Percentiles rank a stretch among this genome's conserved stretches.
phyloP scores from a whole-genome alignment of 352 stramenopile genomes.

The Phytophthora foliorum region DNA sequence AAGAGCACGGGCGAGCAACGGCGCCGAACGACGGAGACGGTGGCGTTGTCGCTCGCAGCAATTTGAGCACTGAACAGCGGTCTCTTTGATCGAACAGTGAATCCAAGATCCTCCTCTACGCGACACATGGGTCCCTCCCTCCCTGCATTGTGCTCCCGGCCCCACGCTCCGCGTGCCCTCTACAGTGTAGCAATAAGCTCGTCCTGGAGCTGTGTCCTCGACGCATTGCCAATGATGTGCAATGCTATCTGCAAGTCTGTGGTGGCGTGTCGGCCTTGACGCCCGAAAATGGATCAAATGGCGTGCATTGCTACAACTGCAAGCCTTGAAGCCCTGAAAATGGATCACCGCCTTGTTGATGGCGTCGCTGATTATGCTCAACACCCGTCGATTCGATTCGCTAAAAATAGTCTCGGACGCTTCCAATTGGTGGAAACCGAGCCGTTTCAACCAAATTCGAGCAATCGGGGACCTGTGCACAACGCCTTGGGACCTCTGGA shows the following conservation, averaged over 20 bases:
- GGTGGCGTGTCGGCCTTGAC: too few relatives aligned
- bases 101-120: not conserved
- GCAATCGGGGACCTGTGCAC: not conserved
- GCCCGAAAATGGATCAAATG: too few relatives aligned
- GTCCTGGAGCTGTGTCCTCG: too few relatives aligned
- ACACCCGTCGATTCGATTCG: slow-evolving; percentile 11
- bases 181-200: too few relatives aligned
- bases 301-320: too few relatives aligned
- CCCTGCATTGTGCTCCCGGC: too few relatives aligned
- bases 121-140: too few relatives aligned
- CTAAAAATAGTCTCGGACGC: not conserved
- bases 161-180: too few relatives aligned
- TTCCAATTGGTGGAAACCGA: slow-evolving; percentile 19
- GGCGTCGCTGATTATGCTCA: slow-evolving; percentile 18
- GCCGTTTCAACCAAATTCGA: slow-evolving; percentile 22
- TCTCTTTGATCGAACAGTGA: not conserved
- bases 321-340: too few relatives aligned
- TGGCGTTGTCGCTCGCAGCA: not conserved
- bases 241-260: too few relatives aligned
- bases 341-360: slow-evolving; percentile 11
- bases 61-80: not conserved
- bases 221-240: too few relatives aligned
- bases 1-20: slow-evolving; percentile 23
- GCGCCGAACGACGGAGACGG: not conserved
- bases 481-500: slow-evolving; percentile 13